Conservation (phyloP, 208 protist genomes). For the Wallacemonas sp. region DNA sequence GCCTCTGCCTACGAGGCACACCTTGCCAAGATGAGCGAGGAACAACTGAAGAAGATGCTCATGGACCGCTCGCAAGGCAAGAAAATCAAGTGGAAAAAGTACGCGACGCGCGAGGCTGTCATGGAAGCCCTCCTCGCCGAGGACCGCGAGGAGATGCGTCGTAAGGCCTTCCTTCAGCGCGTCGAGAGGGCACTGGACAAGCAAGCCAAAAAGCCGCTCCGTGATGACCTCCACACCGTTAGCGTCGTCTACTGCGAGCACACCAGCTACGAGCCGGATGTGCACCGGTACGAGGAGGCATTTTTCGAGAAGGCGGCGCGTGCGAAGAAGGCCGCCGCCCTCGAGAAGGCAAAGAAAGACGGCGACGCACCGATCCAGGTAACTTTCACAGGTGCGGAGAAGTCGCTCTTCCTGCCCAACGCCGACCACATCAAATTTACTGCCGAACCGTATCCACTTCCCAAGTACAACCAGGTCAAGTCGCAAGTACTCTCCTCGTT, state of each 20-base stretch:
- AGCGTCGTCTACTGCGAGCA: not conserved
- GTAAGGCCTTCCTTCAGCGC: constrained; percentile 2
- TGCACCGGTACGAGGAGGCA: not conserved
- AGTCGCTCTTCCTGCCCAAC: constrained; percentile 3
- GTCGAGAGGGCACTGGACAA: not conserved
- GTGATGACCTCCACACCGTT: not conserved
- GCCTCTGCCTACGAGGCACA: not conserved
- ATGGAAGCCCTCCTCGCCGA: constrained; percentile 1
- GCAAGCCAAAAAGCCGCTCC: not conserved
- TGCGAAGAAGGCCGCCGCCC: not conserved
- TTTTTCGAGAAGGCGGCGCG: not conserved
- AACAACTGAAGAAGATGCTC: constrained; percentile 7
- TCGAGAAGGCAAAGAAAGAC: constrained; percentile 6
- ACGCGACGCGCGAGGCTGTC: not conserved
- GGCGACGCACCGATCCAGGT: not conserved
- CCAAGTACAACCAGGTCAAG: constrained; percentile 9
- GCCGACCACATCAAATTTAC: constrained; percentile 15
- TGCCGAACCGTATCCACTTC: constrained; percentile 13
- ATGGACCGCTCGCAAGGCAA: not conserved
- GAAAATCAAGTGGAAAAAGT: constrained; percentile 1
- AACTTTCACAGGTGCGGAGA: constrained; percentile 14
- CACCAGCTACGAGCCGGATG: not conserved
- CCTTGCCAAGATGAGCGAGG: not conserved
- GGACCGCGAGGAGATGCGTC: constrained; percentile 14
- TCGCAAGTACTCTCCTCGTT: not conserved